Conservation (phyloP, 805 yeast species). For the Wickerhamiella siamensis region DNA sequence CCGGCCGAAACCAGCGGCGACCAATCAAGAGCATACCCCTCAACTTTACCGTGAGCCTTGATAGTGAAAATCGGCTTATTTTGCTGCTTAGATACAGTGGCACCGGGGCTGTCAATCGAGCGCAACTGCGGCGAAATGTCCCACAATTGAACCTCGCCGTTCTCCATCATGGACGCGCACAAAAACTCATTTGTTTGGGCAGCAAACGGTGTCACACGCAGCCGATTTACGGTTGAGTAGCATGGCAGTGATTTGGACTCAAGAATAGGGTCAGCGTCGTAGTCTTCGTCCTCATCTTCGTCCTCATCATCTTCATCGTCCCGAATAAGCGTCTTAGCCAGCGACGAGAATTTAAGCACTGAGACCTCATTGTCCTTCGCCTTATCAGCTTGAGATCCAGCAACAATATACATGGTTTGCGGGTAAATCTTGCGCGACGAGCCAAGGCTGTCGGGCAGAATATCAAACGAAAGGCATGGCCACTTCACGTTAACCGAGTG, state of each 20-base stretch:
- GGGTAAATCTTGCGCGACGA: constrained; percentile 82
- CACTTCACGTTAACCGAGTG: constrained; percentile 89
- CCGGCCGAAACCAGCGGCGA: constrained; percentile 74
- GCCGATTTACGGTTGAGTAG: constrained; percentile 73
- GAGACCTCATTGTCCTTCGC: constrained; percentile 80
- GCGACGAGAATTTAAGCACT: constrained; percentile 66
- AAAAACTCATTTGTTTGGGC: constrained; percentile 60
- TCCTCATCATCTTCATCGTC: constrained; percentile 68
- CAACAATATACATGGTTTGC: constrained; percentile 67
- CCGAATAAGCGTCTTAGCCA: constrained; percentile 74
- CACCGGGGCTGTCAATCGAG: constrained; percentile 83
- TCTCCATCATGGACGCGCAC: constrained; percentile 79
- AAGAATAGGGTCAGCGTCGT: constrained; percentile 67
- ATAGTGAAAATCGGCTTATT: constrained; percentile 75
- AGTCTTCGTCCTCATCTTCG: constrained; percentile 59
- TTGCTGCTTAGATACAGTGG: constrained; percentile 55
- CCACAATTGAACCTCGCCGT: constrained; percentile 76
- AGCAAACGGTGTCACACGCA: constrained; percentile 72
- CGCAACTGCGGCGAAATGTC: constrained; percentile 67
- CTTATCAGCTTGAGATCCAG: constrained; percentile 87
- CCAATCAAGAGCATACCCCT: constrained; percentile 97
- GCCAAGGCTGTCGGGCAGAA: constrained; percentile 77
- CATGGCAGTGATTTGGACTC: constrained; percentile 72
- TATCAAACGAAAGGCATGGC: constrained; percentile 90
- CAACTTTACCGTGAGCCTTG: constrained; percentile 80